Conservation (phyloP, 1,139 yeast genomes). For the Blastobotrys proliferans region DNA sequence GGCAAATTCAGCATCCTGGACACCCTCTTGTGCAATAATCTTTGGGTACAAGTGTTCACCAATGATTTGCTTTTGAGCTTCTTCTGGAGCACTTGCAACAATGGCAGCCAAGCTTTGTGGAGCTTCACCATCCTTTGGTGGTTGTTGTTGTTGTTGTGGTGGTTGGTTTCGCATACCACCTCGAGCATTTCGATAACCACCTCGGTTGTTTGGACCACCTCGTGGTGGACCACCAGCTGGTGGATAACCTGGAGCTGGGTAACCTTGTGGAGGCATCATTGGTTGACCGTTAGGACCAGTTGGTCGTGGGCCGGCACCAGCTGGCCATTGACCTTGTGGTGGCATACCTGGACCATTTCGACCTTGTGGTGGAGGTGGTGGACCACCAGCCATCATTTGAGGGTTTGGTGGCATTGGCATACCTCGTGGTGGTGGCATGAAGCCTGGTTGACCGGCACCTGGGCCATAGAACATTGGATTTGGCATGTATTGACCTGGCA, state of each 20-base stretch:
- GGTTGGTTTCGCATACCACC: constrained; percentile 22
- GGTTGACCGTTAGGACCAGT: constrained; percentile 32
- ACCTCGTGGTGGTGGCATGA: constrained; percentile 68
- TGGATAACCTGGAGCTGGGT: constrained; percentile 65
- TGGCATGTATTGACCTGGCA: constrained; percentile 94
- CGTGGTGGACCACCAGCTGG: constrained; percentile 18
- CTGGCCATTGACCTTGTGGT: constrained; percentile 40
- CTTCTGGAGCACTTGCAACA: constrained; percentile 47
- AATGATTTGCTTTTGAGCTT: constrained; percentile 92
- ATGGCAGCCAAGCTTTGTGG: constrained; percentile 33
- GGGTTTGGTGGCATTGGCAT: constrained; percentile 84
- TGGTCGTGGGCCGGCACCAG: constrained; percentile 24
- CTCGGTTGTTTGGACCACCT: constrained; percentile 31
- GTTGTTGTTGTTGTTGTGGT: constrained; percentile 18
- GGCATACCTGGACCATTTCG: constrained; percentile 52
- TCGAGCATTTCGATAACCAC: constrained; percentile 33
- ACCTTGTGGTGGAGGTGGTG: too few relatives aligned
- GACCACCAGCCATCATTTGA: constrained; percentile 65
- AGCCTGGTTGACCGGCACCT: constrained; percentile 73
- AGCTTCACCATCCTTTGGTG: constrained; percentile 23
- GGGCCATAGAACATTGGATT: constrained; percentile 83
- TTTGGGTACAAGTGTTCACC: constrained; percentile 98
- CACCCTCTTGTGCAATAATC: constrained; percentile 83
- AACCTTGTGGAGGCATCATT: constrained; percentile 46
- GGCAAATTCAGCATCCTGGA: constrained; percentile 88